These are phyloP conservation scores for Zelopaecilomyces penicillatus DNA, from an alignment of 2,329 filamentous ascomycete genomes.

Conservation along the genomic window DNA sequence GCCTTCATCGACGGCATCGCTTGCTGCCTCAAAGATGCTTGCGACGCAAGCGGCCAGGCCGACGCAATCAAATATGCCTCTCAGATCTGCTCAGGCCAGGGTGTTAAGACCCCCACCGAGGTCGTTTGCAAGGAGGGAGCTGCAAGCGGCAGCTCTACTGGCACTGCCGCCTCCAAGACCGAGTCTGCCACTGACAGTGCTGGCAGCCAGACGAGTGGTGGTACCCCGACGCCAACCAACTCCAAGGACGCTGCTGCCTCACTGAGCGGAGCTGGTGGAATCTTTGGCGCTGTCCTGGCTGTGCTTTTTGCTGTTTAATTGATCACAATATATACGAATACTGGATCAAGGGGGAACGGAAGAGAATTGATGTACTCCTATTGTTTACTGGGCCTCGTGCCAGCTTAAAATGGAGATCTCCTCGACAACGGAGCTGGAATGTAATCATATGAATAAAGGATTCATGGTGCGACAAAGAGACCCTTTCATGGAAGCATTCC, in stretches of 20 bases:
- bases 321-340: background rate
- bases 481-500: no score
- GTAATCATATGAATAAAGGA: no score
- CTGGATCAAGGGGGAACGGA: no score
- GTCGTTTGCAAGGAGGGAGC: slow-evolving; percentile 25
- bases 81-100: slow-evolving; percentile 28
- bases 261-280: slow-evolving; percentile 8
- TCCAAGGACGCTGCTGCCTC: slow-evolving; percentile 5
- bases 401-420: no score
- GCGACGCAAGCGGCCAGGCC: slow-evolving; percentile 23
- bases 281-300: slow-evolving; percentile 20
- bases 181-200: background rate
- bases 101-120: slow-evolving; percentile 27
- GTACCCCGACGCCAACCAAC: slow-evolving; percentile 1
- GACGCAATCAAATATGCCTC: slow-evolving; percentile 29
- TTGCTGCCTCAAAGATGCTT: slow-evolving; percentile 31
- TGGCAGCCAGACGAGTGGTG: background rate
- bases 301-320: slow-evolving; percentile 21
- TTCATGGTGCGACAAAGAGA: no score
- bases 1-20: slow-evolving; percentile 32
- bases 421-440: no score
- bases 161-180: slow-evolving; percentile 4
- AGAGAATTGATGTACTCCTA: no score
- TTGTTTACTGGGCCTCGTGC: no score
- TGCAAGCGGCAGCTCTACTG: slow-evolving; percentile 7